Evolutionary conservation across 2,329 filamentous ascomycete genomes (phyloP).

Genomic region (Ceratocystis huliohia): DNA sequence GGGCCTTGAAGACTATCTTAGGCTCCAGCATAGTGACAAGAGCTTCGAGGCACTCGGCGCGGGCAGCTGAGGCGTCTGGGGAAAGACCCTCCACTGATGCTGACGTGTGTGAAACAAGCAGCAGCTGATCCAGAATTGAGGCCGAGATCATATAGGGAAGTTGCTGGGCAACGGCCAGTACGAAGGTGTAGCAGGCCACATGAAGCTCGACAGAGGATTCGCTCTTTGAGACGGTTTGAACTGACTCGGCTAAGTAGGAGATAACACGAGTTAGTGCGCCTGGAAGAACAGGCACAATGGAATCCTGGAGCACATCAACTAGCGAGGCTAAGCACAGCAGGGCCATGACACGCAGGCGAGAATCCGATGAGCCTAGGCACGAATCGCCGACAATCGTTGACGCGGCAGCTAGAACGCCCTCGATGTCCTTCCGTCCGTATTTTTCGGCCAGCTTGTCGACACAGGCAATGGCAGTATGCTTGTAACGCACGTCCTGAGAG

Average conservation of each 20-base stretch:
- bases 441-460: constrained; percentile 89
- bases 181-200: constrained; percentile 68
- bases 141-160: constrained; percentile 81
- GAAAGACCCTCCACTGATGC: constrained; percentile 46
- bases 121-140: constrained; percentile 56
- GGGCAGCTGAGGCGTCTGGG: constrained; percentile 49
- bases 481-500: constrained; percentile 59
- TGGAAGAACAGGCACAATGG: constrained; percentile 72
- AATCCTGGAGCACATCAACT: constrained; percentile 75
- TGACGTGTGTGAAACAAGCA: constrained; percentile 61
- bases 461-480: constrained; percentile 75
- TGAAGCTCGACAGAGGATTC: constrained; percentile 53
- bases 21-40: constrained; percentile 66
- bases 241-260: constrained; percentile 53
- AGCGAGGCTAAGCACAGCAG: constrained; percentile 79
- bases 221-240: constrained; percentile 34
- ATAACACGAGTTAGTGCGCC: constrained; percentile 60
- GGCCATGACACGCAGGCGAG: constrained; percentile 66
- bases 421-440: constrained; percentile 82
- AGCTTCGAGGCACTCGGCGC: constrained; percentile 57
- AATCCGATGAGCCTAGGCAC: constrained; percentile 63
- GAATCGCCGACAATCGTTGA: constrained; percentile 61
- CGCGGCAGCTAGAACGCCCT: constrained; percentile 62
- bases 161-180: constrained; percentile 67
- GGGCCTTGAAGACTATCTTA: constrained; percentile 58